Percentiles rank a stretch among this genome's conserved stretches.
These are phyloP conservation scores for Galeopsis tetrahit DNA, from an alignment of 257 asterid species.

Conservation along the genomic window DNA sequence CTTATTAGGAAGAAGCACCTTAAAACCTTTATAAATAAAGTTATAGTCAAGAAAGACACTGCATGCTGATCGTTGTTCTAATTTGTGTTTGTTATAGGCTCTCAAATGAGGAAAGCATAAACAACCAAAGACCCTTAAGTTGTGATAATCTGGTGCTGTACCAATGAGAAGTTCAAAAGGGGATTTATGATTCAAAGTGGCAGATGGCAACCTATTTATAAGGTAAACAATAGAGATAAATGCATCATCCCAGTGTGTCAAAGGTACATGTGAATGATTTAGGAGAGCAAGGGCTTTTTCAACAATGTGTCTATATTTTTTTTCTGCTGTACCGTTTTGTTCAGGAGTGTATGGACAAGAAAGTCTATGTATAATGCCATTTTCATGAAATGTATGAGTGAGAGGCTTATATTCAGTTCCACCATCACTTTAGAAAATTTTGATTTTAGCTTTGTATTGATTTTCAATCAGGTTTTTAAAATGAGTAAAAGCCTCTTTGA, in stretches of 20 bases:
- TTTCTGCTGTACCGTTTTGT: background rate
- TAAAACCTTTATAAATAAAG: background rate
- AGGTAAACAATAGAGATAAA: background rate
- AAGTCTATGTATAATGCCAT: background rate
- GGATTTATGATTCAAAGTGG: fast-evolving
- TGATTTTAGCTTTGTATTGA: background rate
- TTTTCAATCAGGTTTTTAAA: background rate
- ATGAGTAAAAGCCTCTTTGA: background rate
- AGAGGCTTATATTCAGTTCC: background rate
- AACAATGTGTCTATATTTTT: background rate
- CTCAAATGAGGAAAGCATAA: background rate
- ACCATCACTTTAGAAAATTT: background rate
- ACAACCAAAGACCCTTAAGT: background rate
- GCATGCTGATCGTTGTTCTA: background rate
- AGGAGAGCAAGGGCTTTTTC: background rate
- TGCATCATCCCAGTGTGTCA: background rate
- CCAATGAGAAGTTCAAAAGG: background rate
- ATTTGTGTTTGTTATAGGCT: background rate
- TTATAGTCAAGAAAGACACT: background rate
- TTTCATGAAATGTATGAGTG: background rate
- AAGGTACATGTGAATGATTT: background rate
- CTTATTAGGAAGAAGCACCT: background rate
- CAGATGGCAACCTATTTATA: background rate
- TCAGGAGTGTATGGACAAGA: background rate
- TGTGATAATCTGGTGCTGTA: background rate